phyloP scores from a whole-genome alignment of 2,329 filamentous ascomycete genomes.

The Colletotrichum sp. region DNA sequence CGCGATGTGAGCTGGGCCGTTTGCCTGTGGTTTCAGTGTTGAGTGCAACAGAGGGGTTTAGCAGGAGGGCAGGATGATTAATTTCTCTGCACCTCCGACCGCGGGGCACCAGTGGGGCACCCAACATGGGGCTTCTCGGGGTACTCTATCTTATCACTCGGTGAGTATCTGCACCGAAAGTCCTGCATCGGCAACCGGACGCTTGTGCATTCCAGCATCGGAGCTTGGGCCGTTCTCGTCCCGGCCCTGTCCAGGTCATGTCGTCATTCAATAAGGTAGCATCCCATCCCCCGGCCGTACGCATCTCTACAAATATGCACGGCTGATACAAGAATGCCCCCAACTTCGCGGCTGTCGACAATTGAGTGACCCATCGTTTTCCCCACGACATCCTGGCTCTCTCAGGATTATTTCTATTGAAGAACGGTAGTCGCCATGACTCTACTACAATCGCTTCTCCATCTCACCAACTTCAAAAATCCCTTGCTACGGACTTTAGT shows the following conservation, averaged over 20 bases:
- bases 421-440: slow-evolving; percentile 27
- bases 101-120: slow-evolving; percentile 14
- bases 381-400: neutral
- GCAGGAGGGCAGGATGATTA: neutral
- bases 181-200: neutral
- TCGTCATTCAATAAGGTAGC: slow-evolving; percentile 4
- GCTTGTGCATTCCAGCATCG: neutral
- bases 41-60: neutral
- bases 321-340: neutral
- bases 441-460: slow-evolving; percentile 54
- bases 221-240: neutral
- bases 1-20: neutral
- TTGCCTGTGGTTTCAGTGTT: neutral
- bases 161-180: neutral
- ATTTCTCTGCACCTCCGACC: slow-evolving; percentile 6
- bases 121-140: neutral
- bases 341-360: neutral
- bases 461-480: slow-evolving; percentile 64
- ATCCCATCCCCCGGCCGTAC: neutral
- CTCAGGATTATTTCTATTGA: neutral
- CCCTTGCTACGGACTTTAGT: slow-evolving; percentile 68
- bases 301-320: neutral
- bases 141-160: neutral
- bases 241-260: neutral
- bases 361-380: neutral